Conservation (phyloP, 306 rosid genomes). For the Trifolium repens region DNA sequence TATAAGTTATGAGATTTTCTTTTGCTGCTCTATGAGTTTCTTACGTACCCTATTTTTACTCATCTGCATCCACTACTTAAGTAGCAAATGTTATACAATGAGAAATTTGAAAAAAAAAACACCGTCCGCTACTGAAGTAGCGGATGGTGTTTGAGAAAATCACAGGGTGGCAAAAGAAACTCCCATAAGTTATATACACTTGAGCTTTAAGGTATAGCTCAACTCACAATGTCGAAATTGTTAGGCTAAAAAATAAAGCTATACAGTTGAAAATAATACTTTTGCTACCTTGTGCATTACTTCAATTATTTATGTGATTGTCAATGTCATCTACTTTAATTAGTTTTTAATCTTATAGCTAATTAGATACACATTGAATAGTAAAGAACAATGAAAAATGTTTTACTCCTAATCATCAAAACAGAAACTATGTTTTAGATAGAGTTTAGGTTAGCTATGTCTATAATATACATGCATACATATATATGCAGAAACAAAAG, state of each 20-base stretch:
- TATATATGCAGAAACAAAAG: conserved; percentile 34
- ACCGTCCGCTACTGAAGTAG: too few relatives aligned
- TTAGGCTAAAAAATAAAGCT: background rate
- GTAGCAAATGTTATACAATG: too few relatives aligned
- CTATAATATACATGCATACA: conserved; percentile 24
- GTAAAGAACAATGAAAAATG: background rate
- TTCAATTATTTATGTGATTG: background rate
- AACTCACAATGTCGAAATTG: too few relatives aligned
- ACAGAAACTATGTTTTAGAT: background rate
- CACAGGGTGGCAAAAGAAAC: too few relatives aligned
- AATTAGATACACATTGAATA: background rate
- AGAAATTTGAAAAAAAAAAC: too few relatives aligned
- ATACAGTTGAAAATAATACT: background rate
- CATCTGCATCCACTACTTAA: too few relatives aligned
- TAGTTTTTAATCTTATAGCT: conserved; percentile 12
- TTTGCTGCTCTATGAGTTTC: too few relatives aligned
- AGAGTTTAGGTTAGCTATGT: conserved; percentile 28
- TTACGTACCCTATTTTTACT: too few relatives aligned
- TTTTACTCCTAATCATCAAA: background rate
- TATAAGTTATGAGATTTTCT: background rate
- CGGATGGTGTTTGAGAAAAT: too few relatives aligned
- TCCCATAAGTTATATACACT: too few relatives aligned
- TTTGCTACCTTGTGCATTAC: background rate
- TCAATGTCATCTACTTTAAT: conserved; percentile 9
- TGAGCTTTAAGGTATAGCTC: too few relatives aligned